Evolutionary conservation across 169 alveolate species (phyloP).

Genomic region (Plasmodium blacklocki): DNA sequence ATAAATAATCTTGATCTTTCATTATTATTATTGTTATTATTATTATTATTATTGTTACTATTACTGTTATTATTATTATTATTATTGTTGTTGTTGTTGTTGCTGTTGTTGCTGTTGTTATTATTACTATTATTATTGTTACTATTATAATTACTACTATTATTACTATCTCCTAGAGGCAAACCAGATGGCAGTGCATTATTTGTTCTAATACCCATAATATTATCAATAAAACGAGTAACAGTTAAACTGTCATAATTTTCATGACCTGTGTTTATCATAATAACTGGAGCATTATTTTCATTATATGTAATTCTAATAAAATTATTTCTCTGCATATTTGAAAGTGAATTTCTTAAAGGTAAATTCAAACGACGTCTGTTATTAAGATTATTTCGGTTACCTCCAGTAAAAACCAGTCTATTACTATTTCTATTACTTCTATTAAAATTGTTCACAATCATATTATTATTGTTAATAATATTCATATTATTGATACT

Average conservation of each 20-base stretch:
- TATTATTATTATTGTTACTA: not conserved
- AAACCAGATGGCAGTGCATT: slow-evolving; percentile 12
- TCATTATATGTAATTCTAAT: slow-evolving; percentile 72
- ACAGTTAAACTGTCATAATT: slow-evolving; percentile 62
- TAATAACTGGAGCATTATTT: slow-evolving; percentile 57
- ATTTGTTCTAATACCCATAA: slow-evolving; percentile 44
- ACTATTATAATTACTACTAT: not conserved
- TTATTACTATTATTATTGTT: not conserved
- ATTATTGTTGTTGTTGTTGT: not conserved
- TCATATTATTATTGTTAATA: slow-evolving; percentile 3
- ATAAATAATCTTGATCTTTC: slow-evolving; percentile 10
- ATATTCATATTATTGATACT: slow-evolving; percentile 5
- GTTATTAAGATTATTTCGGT: slow-evolving; percentile 20
- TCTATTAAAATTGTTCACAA: not conserved
- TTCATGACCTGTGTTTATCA: slow-evolving; percentile 73
- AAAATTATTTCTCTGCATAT: slow-evolving; percentile 42
- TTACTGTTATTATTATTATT: not conserved
- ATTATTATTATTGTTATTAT: not conserved
- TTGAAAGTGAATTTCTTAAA: slow-evolving; percentile 20
- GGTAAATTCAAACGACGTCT: slow-evolving; percentile 54
- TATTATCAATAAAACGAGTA: slow-evolving; percentile 57
- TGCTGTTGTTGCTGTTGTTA: not conserved
- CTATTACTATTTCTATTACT: slow-evolving; percentile 21
- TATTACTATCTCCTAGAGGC: slow-evolving; percentile 14
- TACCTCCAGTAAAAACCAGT: slow-evolving; percentile 8